A percentile compares a stretch with the other conserved stretches of the same genome.
These are phyloP conservation scores for Aspergillus saccharolyticus DNA, from an alignment of 495 filamentous ascomycete genomes.

Conservation along the genomic window DNA sequence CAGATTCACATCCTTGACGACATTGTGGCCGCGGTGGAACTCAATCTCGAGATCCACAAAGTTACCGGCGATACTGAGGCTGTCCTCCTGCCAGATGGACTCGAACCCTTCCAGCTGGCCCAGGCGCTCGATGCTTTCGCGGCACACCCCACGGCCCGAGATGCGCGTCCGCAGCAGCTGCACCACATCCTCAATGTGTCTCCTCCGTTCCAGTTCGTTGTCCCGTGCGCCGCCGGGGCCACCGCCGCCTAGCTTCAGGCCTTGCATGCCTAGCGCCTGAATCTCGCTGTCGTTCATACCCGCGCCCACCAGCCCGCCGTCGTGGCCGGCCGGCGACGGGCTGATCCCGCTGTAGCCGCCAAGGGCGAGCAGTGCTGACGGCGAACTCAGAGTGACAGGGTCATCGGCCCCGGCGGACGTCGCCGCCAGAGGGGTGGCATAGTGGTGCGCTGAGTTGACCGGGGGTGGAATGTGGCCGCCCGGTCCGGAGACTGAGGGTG, in stretches of 20 bases:
- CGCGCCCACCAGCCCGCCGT: conserved; percentile 33
- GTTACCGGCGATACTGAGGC: conserved; percentile 67
- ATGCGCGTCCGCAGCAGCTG: conserved; percentile 39
- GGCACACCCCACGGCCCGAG: conserved; percentile 57
- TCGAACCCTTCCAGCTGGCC: conserved; percentile 70
- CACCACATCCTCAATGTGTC: conserved; percentile 47
- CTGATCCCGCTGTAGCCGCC: conserved; percentile 41
- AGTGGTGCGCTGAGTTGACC: conserved; percentile 31
- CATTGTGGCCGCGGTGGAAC: conserved; percentile 40
- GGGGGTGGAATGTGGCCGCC: conserved; percentile 22
- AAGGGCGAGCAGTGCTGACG: conserved; percentile 41
- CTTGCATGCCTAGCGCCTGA: conserved; percentile 39
- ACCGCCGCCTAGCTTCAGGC: conserved; percentile 31
- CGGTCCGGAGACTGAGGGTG: conserved; percentile 36
- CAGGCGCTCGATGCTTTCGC: conserved; percentile 75
- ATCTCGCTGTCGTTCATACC: conserved; percentile 44
- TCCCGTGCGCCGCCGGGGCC: conserved; percentile 27
- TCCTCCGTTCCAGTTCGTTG: conserved; percentile 48
- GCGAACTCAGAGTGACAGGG: conserved; percentile 42
- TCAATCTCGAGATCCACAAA: conserved; percentile 50
- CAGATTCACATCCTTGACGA: conserved; percentile 43
- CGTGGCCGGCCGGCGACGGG: conserved; percentile 38
- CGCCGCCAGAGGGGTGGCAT: conserved; percentile 38
- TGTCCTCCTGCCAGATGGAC: conserved; percentile 63
- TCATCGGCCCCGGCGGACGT: conserved; percentile 34